A percentile compares a stretch with the other conserved stretches of the same genome.
Evolutionary conservation across 1,284 basidiomycete species (phyloP).

Genomic region (Naganishia sp.): DNA sequence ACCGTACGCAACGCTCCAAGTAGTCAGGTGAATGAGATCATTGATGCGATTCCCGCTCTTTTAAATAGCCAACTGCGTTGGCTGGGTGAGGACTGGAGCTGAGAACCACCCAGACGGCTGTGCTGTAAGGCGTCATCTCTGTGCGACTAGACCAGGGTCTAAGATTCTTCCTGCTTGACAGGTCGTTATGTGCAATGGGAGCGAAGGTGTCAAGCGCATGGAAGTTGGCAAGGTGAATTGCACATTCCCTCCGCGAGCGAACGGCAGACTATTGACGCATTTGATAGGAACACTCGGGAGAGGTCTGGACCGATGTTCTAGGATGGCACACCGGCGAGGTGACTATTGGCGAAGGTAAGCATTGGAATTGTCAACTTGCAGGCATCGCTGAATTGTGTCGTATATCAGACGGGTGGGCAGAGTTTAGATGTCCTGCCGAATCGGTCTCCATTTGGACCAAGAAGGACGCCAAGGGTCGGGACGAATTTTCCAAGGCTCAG

Average conservation of each 20-base stretch:
- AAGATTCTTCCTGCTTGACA: slow-evolving; percentile 29
- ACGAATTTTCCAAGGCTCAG: slow-evolving; percentile 47
- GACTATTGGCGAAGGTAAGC: slow-evolving; percentile 56
- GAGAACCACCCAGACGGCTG: slow-evolving; percentile 56
- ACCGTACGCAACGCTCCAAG: slow-evolving; percentile 50
- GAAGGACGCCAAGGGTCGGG: slow-evolving; percentile 55
- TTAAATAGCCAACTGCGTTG: slow-evolving; percentile 52
- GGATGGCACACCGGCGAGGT: slow-evolving; percentile 61
- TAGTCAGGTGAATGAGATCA: slow-evolving; percentile 2
- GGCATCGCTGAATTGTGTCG: background rate
- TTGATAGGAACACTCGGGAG: slow-evolving; percentile 56
- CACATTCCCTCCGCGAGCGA: no score
- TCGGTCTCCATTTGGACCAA: slow-evolving; percentile 60
- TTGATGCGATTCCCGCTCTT: slow-evolving; percentile 18
- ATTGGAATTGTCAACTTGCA: background rate
- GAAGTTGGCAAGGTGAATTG: slow-evolving; percentile 55
- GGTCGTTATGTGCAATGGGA: slow-evolving; percentile 52
- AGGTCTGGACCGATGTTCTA: slow-evolving; percentile 61
- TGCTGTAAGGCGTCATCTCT: slow-evolving; percentile 45
- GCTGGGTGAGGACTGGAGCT: slow-evolving; percentile 60
- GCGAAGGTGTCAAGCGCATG: slow-evolving; percentile 55
- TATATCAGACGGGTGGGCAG: slow-evolving; percentile 58
- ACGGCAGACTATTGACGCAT: background rate
- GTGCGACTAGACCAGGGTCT: slow-evolving; percentile 35
- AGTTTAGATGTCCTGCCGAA: slow-evolving; percentile 57